Percentiles rank a stretch among this genome's conserved stretches.
These are phyloP conservation scores for Pterulicium gracile DNA, from an alignment of 1,284 basidiomycete species.

Conservation along the genomic window DNA sequence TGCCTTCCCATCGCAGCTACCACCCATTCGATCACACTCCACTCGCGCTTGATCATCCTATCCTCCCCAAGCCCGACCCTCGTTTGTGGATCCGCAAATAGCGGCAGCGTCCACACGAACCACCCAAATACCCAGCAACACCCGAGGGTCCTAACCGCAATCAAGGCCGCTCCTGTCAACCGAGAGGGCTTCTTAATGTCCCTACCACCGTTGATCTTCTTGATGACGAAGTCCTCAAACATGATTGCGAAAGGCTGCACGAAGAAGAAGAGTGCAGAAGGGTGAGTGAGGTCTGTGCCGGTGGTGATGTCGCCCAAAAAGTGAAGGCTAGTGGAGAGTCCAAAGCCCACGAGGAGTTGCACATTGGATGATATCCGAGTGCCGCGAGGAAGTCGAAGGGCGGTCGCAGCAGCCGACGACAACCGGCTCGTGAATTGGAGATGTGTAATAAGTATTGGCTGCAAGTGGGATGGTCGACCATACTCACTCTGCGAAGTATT, in stretches of 20 bases:
- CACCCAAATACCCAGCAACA: constrained; percentile 11
- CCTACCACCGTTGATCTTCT: constrained; percentile 2
- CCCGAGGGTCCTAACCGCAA: constrained; percentile 2
- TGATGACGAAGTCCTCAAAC: constrained; percentile 9
- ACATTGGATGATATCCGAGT: constrained; percentile 7
- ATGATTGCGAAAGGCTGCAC: constrained; percentile 10
- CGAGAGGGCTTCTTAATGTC: background rate
- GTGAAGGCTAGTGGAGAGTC: constrained; percentile 9
- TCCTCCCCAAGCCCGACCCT: background rate
- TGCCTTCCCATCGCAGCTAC: background rate
- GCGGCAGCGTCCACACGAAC: constrained; percentile 11
- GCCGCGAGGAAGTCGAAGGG: background rate
- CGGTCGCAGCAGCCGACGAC: background rate
- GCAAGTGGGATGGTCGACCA: too few relatives aligned
- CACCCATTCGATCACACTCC: background rate
- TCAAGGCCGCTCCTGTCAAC: background rate
- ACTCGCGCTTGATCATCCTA: background rate
- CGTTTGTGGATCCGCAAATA: background rate
- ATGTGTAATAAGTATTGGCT: too few relatives aligned
- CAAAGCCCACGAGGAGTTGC: constrained; percentile 11
- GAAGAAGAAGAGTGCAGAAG: constrained; percentile 11
- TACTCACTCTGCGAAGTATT: constrained; percentile 9
- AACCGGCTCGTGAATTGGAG: background rate
- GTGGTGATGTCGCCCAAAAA: constrained; percentile 8
- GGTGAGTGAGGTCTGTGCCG: constrained; percentile 8